Evolutionary conservation across 169 alveolate genomes (phyloP), one percentile per base, ranked within the genome.

Genomic region (Plasmodium falciparum): DNA sequence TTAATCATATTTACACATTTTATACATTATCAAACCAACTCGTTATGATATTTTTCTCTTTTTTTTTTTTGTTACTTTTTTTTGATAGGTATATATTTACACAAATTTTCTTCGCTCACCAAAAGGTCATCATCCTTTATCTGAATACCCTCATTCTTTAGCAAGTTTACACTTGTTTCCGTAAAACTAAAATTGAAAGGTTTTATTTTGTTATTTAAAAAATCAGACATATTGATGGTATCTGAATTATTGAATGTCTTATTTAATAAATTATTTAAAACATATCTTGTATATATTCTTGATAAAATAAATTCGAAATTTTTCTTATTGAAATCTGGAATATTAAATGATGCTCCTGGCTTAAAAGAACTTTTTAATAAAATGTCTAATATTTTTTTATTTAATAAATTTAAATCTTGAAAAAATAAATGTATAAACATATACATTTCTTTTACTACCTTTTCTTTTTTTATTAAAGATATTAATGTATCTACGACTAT

Each of bases 81-180:
- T 72, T 62, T 50, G 39, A 83, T 83, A 15, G 91, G 91, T 24
- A 83, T 83, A 69, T 43, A 69, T 69, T 83, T 83, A 52, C 91
- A 83, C 49, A 83, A 22, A 45, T 39, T 39, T 39, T 39, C 47
- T 39, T 39, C 47, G 47, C 9, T 39, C 9, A 39, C 7, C 9
- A 39, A 5, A 5, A 54, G 20, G 13, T 83, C 76, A 43, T 83
- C 66, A 11, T 47, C 67, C 13, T 0, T 22, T 49, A 20, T 29
- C 12, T 26, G 26, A 61, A 69, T 12, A 50, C 22, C 17, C 12
- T 56, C 15, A 26, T n/a, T 56, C 33, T 33, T 70, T n/a, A 29
- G 33, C 11, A 39, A n/a, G 7, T 9, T 15, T 3, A 17, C 39
- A 20, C 9, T 11, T 20, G 39, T 56, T 45, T 83, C 85, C n/a